Percentiles rank a stretch among this genome's conserved stretches.
phyloP scores from a whole-genome alignment of 192 early-diverging fungal species.

The Backusella circina region DNA sequence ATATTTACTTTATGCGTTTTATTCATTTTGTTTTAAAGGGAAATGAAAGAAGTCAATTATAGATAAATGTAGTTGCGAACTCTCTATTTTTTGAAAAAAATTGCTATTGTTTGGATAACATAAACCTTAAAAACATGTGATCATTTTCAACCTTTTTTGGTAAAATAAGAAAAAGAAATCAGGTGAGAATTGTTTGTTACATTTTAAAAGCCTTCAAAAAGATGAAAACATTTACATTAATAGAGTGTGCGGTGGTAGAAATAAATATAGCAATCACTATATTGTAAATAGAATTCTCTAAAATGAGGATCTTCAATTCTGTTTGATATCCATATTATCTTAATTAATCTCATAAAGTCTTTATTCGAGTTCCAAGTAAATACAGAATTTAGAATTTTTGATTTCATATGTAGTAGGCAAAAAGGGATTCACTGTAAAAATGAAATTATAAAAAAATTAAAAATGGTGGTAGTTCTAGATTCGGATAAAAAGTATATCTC shows the following conservation, averaged over 20 bases:
- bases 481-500: neutral
- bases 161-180: neutral
- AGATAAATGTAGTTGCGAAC: neutral
- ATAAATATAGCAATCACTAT: neutral
- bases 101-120: neutral
- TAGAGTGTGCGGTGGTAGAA: neutral
- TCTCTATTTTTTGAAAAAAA: neutral
- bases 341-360: no score
- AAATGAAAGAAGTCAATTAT: neutral
- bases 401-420: no score
- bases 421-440: no score
- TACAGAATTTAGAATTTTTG: no score
- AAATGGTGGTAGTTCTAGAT: no score
- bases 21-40: no score
- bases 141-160: neutral
- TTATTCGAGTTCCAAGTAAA: no score
- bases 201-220: neutral
- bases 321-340: no score
- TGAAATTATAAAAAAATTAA: no score
- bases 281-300: neutral
- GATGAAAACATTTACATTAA: neutral
- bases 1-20: no score
- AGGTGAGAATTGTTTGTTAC: neutral
- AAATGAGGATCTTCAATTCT: no score
- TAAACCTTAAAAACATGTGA: neutral